Evolutionary conservation across 192 early-diverging fungal species (phyloP).

Genomic region (Cetraspora pellucida): DNA sequence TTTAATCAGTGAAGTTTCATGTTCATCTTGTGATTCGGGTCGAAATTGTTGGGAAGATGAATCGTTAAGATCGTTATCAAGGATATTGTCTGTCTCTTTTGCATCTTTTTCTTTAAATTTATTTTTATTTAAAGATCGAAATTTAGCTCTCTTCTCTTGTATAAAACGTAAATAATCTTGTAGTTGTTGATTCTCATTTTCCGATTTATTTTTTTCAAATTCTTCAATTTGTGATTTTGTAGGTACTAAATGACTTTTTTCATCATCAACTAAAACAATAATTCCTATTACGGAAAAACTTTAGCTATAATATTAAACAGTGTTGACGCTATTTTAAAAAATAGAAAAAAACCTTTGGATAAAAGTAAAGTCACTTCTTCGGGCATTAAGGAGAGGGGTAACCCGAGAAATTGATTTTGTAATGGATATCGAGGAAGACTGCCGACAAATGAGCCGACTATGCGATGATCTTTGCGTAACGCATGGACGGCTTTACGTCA

Average conservation of each 20-base stretch:
- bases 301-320: neutral
- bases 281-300: slow-evolving; percentile 17
- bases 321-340: no score
- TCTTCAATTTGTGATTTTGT: slow-evolving; percentile 13
- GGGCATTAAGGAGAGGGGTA: slow-evolving; percentile 72
- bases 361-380: slow-evolving; percentile 70
- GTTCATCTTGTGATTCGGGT: neutral
- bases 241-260: slow-evolving; percentile 16
- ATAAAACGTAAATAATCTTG: slow-evolving; percentile 3
- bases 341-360: slow-evolving; percentile 39
- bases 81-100: neutral
- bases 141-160: neutral
- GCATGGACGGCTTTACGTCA: neutral
- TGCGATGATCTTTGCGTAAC: slow-evolving; percentile 57
- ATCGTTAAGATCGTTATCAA: neutral
- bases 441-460: slow-evolving; percentile 72
- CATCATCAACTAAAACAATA: slow-evolving; percentile 26
- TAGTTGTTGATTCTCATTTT: slow-evolving; percentile 11
- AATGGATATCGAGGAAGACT: slow-evolving; percentile 67
- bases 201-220: slow-evolving; percentile 4
- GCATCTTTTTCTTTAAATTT: neutral
- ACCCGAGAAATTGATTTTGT: slow-evolving; percentile 76
- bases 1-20: neutral
- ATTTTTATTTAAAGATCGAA: neutral
- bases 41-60: neutral